Percentiles rank a stretch among this genome's conserved stretches.
Evolutionary conservation across 2,329 filamentous ascomycete species (phyloP).

Genomic region (Talaromyces piceae): DNA sequence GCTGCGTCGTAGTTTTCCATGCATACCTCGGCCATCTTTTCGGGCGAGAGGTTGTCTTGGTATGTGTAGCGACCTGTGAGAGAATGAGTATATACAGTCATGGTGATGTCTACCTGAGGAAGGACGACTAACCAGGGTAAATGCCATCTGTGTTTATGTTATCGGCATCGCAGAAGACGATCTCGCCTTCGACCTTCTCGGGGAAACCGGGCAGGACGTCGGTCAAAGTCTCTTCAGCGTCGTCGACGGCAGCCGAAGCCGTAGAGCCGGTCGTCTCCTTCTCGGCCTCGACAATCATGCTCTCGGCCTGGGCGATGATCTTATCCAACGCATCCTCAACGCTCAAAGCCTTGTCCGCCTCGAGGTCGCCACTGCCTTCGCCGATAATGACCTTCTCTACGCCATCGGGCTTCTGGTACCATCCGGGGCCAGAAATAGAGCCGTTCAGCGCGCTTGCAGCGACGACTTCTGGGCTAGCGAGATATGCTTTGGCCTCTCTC

Average conservation of each 20-base stretch:
- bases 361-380: conserved; percentile 60
- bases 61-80: conserved; percentile 59
- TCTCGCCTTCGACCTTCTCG: conserved; percentile 73
- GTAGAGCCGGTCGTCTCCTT: conserved; percentile 20
- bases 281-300: conserved; percentile 50
- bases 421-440: conserved; percentile 57
- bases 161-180: conserved; percentile 76
- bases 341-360: conserved; percentile 57
- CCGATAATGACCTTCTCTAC: conserved; percentile 57
- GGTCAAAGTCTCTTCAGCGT: conserved; percentile 36
- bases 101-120: neutral
- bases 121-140: conserved; percentile 63
- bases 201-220: conserved; percentile 82
- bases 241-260: conserved; percentile 1
- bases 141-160: conserved; percentile 91
- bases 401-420: conserved; percentile 65
- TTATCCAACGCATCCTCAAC: conserved; percentile 66
- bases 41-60: conserved; percentile 68
- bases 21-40: conserved; percentile 79
- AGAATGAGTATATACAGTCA: neutral
- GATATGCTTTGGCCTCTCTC: conserved; percentile 71
- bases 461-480: conserved; percentile 83
- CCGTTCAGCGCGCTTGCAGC: conserved; percentile 71
- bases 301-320: conserved; percentile 61
- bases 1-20: conserved; percentile 87